These are phyloP conservation scores for Myxozyma melibiosi DNA, from an alignment of 805 yeast species.

Conservation along the genomic window DNA sequence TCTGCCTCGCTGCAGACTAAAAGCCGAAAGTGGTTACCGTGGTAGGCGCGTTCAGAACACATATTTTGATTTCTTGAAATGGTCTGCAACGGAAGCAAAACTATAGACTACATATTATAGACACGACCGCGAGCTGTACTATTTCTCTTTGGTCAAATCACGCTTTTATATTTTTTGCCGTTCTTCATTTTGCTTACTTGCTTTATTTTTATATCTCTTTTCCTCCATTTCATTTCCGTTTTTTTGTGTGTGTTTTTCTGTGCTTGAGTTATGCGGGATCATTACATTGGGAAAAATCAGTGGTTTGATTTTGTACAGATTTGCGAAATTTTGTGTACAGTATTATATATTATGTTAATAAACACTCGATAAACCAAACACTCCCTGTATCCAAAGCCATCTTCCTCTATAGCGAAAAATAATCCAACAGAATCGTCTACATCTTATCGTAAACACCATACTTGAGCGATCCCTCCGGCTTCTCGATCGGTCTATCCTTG, in stretches of 20 bases:
- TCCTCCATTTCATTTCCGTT: not conserved
- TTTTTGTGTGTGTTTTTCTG: not conserved
- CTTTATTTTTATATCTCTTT: not conserved
- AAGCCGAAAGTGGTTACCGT: conserved; percentile 8
- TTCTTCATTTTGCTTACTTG: too few species aligned
- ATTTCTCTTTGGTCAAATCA: not conserved
- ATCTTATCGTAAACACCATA: conserved; percentile 23
- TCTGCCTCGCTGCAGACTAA: conserved; percentile 55
- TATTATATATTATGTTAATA: not conserved
- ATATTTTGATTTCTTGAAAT: not conserved
- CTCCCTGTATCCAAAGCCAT: not conserved
- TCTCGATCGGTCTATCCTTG: conserved; percentile 7
- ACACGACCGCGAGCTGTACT: too few species aligned
- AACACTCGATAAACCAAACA: not conserved
- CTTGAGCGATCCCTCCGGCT: conserved; percentile 6
- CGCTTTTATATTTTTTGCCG: not conserved
- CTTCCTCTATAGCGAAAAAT: not conserved
- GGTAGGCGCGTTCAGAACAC: not conserved
- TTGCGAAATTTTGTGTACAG: not conserved
- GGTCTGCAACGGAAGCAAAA: not conserved
- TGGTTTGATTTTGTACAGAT: not conserved
- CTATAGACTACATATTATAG: too few species aligned
- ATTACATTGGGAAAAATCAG: not conserved
- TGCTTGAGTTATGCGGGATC: not conserved
- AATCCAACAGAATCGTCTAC: too few species aligned